Percentiles rank a stretch among this genome's conserved stretches.
These are phyloP conservation scores for Durio zibethinus DNA, from an alignment of 345 rosid genomes.

Conservation along the genomic window DNA sequence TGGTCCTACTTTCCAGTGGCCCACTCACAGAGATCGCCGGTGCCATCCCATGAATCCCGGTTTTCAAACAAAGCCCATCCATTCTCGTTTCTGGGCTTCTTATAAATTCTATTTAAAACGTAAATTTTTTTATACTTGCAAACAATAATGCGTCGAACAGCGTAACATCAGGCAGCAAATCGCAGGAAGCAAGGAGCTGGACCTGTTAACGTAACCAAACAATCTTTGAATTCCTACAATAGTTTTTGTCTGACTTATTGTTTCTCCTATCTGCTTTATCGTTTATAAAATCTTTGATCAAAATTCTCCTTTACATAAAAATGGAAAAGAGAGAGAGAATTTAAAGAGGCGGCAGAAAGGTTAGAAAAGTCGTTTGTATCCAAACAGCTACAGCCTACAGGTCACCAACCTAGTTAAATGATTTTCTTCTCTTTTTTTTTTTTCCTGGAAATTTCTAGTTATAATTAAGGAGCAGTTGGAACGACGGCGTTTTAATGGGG, in stretches of 20 bases:
- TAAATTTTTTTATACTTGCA: too few relatives aligned
- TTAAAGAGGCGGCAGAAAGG: background rate
- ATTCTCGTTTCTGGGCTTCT: background rate
- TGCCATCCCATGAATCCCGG: slow-evolving; percentile 18
- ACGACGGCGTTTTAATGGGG: background rate
- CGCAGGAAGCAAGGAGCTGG: background rate
- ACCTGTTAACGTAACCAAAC: background rate
- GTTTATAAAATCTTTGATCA: background rate
- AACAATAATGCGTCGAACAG: background rate
- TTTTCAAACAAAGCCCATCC: slow-evolving; percentile 21
- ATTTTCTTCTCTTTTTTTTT: background rate
- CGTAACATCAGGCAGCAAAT: background rate
- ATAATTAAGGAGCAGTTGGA: background rate
- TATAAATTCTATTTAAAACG: background rate
- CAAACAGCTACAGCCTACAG: background rate
- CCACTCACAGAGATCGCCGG: slow-evolving; percentile 14
- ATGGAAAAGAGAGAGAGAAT: background rate
- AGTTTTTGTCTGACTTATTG: background rate
- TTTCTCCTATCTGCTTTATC: background rate
- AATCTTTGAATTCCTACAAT: slow-evolving; percentile 2
- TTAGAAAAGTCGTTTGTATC: background rate
- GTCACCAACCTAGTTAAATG: background rate
- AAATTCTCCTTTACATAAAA: background rate
- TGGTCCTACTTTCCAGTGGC: background rate
- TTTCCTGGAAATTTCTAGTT: too few relatives aligned